phyloP scores from a whole-genome alignment of 2,329 filamentous ascomycete species.

The Huntiella abstrusa region DNA sequence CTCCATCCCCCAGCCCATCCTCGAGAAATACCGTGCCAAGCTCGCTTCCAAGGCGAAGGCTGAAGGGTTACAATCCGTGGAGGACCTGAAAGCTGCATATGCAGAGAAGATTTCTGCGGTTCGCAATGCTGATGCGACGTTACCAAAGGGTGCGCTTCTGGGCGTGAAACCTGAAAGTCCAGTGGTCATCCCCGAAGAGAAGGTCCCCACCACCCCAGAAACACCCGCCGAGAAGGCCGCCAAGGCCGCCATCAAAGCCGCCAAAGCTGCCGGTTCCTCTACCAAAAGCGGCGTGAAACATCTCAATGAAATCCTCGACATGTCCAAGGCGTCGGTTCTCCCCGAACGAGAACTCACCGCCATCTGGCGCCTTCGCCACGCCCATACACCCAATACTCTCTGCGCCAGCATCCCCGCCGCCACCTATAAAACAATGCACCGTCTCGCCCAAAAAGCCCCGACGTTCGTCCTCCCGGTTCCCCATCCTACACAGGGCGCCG shows the following conservation, averaged over 20 bases:
- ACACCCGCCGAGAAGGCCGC: conserved; percentile 16
- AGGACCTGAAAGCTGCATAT: conserved; percentile 65
- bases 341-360: conserved; percentile 67
- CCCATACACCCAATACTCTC: conserved; percentile 51
- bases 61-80: conserved; percentile 50
- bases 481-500: conserved; percentile 48
- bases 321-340: conserved; percentile 55
- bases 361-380: conserved; percentile 80
- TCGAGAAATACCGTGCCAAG: conserved; percentile 77
- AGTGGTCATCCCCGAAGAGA: conserved; percentile 10
- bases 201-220: conserved; percentile 14
- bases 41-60: conserved; percentile 63
- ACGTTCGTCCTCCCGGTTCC: conserved; percentile 83
- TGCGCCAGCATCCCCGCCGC: conserved; percentile 61
- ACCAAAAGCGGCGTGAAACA: conserved; percentile 22
- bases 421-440: conserved; percentile 56
- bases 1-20: conserved; percentile 68
- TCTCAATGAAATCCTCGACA: conserved; percentile 44
- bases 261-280: not conserved
- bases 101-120: conserved; percentile 61
- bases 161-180: not conserved
- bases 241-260: conserved; percentile 10
- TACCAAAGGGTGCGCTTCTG: conserved; percentile 9
- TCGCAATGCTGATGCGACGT: conserved; percentile 44
- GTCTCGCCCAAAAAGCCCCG: conserved; percentile 54